Evolutionary conservation across 345 rosid species (phyloP).

Genomic region (Brassica incana): DNA sequence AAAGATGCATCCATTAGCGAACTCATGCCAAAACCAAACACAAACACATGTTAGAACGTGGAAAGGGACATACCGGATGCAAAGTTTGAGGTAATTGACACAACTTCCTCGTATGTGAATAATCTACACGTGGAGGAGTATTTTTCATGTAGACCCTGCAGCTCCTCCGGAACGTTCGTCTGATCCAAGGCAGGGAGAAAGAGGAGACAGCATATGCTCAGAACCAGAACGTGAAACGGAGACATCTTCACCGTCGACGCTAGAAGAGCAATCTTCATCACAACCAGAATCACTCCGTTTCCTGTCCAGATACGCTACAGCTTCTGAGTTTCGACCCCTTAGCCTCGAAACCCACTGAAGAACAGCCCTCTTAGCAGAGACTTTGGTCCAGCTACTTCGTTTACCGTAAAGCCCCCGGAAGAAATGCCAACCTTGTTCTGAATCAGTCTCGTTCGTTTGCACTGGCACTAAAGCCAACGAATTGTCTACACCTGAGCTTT

Average conservation of each 20-base stretch:
- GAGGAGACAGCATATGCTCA: slow-evolving; percentile 41
- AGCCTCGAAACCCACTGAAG: slow-evolving; percentile 50
- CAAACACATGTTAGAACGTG: slow-evolving; percentile 1
- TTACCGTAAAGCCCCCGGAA: slow-evolving; percentile 50
- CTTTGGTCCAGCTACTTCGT: slow-evolving; percentile 41
- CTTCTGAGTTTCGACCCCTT: slow-evolving; percentile 59
- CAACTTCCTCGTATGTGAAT: slow-evolving; percentile 75
- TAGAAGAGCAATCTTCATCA: slow-evolving; percentile 40
- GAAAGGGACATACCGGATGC: slow-evolving; percentile 53
- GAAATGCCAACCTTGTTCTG: slow-evolving; percentile 66
- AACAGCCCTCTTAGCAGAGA: slow-evolving; percentile 50
- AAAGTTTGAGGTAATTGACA: slow-evolving; percentile 67
- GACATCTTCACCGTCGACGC: slow-evolving; percentile 56
- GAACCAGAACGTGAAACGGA: slow-evolving; percentile 53
- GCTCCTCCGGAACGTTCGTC: slow-evolving; percentile 53
- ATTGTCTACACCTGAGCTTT: slow-evolving; percentile 41
- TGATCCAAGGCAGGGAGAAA: slow-evolving; percentile 45
- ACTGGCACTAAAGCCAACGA: slow-evolving; percentile 59
- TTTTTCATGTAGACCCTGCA: slow-evolving; percentile 62
- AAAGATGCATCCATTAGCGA: slow-evolving; percentile 17
- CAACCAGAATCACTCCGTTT: slow-evolving; percentile 43
- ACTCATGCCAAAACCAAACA: slow-evolving; percentile 17
- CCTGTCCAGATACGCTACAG: slow-evolving; percentile 64
- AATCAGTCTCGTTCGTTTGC: slow-evolving; percentile 35
- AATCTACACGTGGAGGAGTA: slow-evolving; percentile 81